Evolutionary conservation across 495 filamentous ascomycete genomes (phyloP), one percentile per base, ranked within the genome.

Genomic region (Massariosphaeria phaeospora): DNA sequence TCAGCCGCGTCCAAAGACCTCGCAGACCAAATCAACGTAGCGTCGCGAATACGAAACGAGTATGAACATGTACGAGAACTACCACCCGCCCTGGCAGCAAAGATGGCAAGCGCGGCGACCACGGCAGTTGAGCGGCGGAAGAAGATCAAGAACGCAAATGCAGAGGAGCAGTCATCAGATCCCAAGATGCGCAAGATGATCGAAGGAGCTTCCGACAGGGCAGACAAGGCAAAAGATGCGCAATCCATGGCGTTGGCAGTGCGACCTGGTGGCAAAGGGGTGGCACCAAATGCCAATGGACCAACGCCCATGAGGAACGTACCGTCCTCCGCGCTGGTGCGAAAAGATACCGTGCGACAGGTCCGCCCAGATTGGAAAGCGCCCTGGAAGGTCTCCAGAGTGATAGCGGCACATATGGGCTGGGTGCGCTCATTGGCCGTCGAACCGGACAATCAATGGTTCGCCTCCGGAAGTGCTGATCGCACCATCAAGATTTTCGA

Each of bases 401-500:
- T 99, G 48, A 95, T 99, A 51, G 95, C 89, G 7, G 94, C 94
- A 25, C 94, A 97, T 70, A 65, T 96, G 62, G 94, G 94, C 30
- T 99, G 94, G 94, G 94, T 99, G 53, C 80, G 94, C 31, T 49
- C 44, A n/a, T 42, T 98, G 65, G 88, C 91, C 11, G 85, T 97
- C 31, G 94, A 97, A 67, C 94, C 94, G 1, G 86, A 88, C 62
- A 99, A 99, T 69, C 79, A 95, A 71, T 99, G 89, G 89, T 99
- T 99, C 68, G 93, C 87, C 23, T 95, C 89, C 66, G 94, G 94
- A 48, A 89, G 90, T 18, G 94, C 91, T 46, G 94, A 99, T 66
- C 79, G 94, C 20, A 97, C 94, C 3, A 96, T 99, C 70, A 99
- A 99, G 72, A 95, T 99, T 55, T 99, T 93, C 93, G 90, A 97